Evolutionary conservation across 2,329 filamentous ascomycete genomes (phyloP), one percentile per base, ranked within the genome.

Genomic region (Pseudocercospora pini-densiflorae): DNA sequence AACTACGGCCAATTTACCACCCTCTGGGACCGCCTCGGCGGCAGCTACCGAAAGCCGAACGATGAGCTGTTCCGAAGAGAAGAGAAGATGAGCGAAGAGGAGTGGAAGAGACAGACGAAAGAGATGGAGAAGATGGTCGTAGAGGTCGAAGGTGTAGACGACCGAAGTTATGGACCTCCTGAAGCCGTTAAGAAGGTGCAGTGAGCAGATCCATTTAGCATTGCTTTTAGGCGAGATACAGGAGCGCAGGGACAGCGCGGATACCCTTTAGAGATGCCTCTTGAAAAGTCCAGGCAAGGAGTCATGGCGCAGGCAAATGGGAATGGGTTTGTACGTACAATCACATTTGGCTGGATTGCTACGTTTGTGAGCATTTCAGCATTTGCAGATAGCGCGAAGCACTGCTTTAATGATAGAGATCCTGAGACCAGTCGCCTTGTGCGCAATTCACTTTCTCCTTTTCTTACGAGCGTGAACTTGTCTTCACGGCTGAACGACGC

Each of bases 1-100:
- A 97, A 97, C 82, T 97, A 97, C 76, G 94, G 94, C 65, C 94
- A 97, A 79, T 97, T 94, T 82, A 95, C 92, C 16, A 97, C 93
- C 0, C 83, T 95, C 21, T 97, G 94, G 91, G 94, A 97, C 79
- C 89, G 94, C 61, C 80, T 97, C 21, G 92, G 92, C 62, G 91
- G 91, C 66, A 96, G 91, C 77, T 97, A 97, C 83, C 86, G 92
- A 74, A 88, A 90, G 83, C 94, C 94, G 5, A 94, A 95, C 73
- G 87, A 89, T 64, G 92, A 93, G 80, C 86, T 97, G 72, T 97
- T 97, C 83, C 82, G 89, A 74, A 90, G 90, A 77, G 91, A 95
- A 78, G 88, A 88, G 74, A 97, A 97, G 85, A 94, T 95, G 91
- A 91, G 87, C 70, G 82, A 91, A 74, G 85, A 85, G 67, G 90